phyloP scores from a whole-genome alignment of 768 basidiomycete species.

The Postia placenta region DNA sequence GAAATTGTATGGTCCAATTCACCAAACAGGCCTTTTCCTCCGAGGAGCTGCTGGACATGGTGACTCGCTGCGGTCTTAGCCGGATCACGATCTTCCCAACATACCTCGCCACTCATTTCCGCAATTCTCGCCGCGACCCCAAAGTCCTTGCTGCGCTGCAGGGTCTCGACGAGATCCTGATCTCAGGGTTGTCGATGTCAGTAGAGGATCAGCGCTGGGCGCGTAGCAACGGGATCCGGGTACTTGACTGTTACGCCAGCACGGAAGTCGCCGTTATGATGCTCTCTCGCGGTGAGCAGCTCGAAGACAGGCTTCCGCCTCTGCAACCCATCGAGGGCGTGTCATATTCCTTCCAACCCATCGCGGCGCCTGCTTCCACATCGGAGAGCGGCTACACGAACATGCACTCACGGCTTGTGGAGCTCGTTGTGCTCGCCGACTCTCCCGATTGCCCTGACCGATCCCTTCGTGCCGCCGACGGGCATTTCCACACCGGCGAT shows the following conservation, averaged over 20 bases:
- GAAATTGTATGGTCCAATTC: constrained; percentile 20
- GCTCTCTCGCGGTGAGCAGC: constrained; percentile 21
- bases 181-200: constrained; percentile 24
- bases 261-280: constrained; percentile 24
- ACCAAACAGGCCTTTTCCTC: constrained; percentile 23
- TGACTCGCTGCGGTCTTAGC: constrained; percentile 44
- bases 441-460: constrained; percentile 66
- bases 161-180: constrained; percentile 23
- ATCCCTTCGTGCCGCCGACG: constrained; percentile 54
- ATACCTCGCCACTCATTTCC: constrained; percentile 23
- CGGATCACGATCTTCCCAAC: constrained; percentile 26
- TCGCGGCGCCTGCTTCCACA: constrained; percentile 34
- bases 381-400: constrained; percentile 38
- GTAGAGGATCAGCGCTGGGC: constrained; percentile 46
- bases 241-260: constrained; percentile 34
- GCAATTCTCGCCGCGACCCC: constrained; percentile 51
- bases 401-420: constrained; percentile 45
- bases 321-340: constrained; percentile 53
- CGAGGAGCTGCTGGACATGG: constrained; percentile 33
- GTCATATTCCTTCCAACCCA: constrained; percentile 60
- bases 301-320: constrained; percentile 31
- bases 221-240: constrained; percentile 29
- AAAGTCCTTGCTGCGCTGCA: constrained; percentile 36
- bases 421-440: constrained; percentile 60
- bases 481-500: constrained; percentile 77